Evolutionary conservation across 345 rosid species (phyloP).

Genomic region (Noccaea caerulescens): DNA sequence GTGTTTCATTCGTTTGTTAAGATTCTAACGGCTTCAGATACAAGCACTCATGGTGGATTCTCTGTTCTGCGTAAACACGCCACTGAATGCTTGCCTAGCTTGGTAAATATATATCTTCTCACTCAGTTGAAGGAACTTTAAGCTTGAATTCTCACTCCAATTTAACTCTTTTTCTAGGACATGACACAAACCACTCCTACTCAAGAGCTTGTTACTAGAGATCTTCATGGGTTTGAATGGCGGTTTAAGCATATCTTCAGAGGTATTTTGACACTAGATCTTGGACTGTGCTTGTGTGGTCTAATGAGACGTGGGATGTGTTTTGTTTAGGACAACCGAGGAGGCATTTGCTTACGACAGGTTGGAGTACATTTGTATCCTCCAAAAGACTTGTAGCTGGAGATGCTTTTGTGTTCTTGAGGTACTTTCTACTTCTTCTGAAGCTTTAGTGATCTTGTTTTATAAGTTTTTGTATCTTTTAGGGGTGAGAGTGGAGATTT

Average conservation of each 20-base stretch:
- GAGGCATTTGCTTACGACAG: constrained; percentile 79
- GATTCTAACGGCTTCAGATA: constrained; percentile 86
- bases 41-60: constrained; percentile 95
- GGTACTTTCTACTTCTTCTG: constrained; percentile 49
- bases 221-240: constrained; percentile 85
- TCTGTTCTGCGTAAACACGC: constrained; percentile 92
- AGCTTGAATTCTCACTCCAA: constrained; percentile 9
- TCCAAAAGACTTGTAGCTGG: constrained; percentile 76
- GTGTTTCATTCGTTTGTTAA: constrained; percentile 71
- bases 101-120: constrained; percentile 48
- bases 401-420: constrained; percentile 77
- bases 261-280: constrained; percentile 48
- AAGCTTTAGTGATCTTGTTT: neutral
- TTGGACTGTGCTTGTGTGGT: neutral
- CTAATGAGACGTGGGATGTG: constrained; percentile 15
- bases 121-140: neutral
- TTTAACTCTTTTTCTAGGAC: constrained; percentile 40
- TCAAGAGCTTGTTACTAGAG: constrained; percentile 74
- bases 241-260: constrained; percentile 79
- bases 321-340: constrained; percentile 66
- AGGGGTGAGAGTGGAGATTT: constrained; percentile 70
- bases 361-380: constrained; percentile 85
- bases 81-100: constrained; percentile 71
- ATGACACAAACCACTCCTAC: constrained; percentile 65
- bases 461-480: constrained; percentile 43